A percentile compares a stretch with the other conserved stretches of the same genome.
Conservation (phyloP, 306 rosid genomes). For the Nissolia schottii region DNA sequence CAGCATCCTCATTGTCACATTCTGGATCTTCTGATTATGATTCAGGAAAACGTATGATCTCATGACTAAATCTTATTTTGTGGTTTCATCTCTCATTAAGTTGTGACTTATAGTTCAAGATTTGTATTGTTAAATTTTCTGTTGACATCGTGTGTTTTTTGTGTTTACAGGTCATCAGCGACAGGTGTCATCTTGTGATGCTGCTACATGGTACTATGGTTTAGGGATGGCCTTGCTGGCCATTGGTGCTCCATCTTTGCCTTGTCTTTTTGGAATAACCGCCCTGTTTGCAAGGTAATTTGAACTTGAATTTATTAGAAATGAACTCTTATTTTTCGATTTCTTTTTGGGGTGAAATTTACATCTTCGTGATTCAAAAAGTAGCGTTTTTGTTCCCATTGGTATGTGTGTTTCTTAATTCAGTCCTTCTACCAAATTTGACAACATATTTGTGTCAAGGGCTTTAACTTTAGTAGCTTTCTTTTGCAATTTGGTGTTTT, state of each 20-base stretch:
- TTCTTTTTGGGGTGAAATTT: not conserved
- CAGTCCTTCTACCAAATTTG: no score
- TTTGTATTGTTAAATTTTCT: not conserved
- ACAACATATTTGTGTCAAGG: not conserved
- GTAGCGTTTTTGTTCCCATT: not conserved
- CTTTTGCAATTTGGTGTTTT: not conserved
- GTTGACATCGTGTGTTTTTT: not conserved
- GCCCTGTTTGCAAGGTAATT: slow-evolving; percentile 82
- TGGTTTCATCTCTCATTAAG: slow-evolving; percentile 6
- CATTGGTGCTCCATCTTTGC: slow-evolving; percentile 80
- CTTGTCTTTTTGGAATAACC: slow-evolving; percentile 80
- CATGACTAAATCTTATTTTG: not conserved
- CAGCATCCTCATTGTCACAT: slow-evolving; percentile 41
- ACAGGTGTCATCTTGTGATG: slow-evolving; percentile 54
- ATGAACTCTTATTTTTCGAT: not conserved
- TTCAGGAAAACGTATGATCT: slow-evolving; percentile 72
- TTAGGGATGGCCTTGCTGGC: slow-evolving; percentile 88
- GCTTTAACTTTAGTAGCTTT: not conserved
- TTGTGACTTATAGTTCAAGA: not conserved
- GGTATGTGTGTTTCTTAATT: no score
- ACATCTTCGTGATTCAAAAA: not conserved
- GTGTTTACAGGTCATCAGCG: slow-evolving; percentile 76
- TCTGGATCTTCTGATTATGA: slow-evolving; percentile 62
- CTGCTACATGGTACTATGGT: slow-evolving; percentile 62
- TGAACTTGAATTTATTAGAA: not conserved